Base-by-base conservation (phyloP, 768 basidiomycete species). In the Panus rudis region DNA sequence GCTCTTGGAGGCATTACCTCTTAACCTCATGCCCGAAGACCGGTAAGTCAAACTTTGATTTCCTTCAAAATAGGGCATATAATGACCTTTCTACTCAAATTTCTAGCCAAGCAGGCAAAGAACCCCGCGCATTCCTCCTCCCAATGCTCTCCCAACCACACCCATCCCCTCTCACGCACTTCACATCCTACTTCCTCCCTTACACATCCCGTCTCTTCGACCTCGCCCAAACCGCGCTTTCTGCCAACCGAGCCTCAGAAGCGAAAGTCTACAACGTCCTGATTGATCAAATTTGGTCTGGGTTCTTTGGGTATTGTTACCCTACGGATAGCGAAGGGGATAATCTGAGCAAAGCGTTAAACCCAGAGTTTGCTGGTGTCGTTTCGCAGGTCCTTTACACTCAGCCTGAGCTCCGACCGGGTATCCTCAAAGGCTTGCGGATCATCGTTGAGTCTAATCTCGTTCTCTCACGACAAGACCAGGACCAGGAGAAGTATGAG, bases 211-310 rank as follows among this genome's bases (percentile, higher is more conserved):
- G 81, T 14, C 83, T 98, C 75, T 99, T 98, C 57, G 77, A 90
- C 55, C 65, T 89, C 27, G 87, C 93, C 57, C 79, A 86, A 47
- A 81, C 75, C 13, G 86, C 91, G 0, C 81, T n/a, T n/a, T n/a
- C n/a, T n/a, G n/a, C n/a, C n/a, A n/a, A n/a, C n/a, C n/a, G n/a
- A n/a, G n/a, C n/a, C n/a, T n/a, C 86, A 0, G 92, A 98, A 62
- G 87, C 85, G 12, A 99, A 98, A 63, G 82, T 98, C 27, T 99
- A 92, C 90, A 86, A 79, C 50, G 92, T 94, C 10, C 74, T 98
- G 34, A 81, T 97, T 19, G 81, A 84, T 8, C 96, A 99, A 62
- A 79, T 94, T 16, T 99, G 96, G 96, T 71, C 79, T 20, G 89
- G 93, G 20, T 74, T 98, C 30, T 79, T 80, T 5, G 92, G 92